These are phyloP conservation scores for Leishmania mexicana DNA, from an alignment of 208 protist genomes.

Conservation along the genomic window DNA sequence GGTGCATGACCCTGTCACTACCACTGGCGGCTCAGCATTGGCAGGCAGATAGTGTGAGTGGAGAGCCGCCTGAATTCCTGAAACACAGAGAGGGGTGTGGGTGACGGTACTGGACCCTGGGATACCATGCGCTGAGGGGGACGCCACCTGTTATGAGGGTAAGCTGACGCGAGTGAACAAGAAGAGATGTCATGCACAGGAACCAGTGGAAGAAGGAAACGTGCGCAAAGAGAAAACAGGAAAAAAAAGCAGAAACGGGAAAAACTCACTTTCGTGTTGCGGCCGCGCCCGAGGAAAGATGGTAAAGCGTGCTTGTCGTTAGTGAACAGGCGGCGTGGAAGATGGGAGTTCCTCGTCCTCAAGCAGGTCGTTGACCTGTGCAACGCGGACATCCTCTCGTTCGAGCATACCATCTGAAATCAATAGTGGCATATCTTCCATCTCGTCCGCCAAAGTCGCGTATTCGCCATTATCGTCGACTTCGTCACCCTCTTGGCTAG, in stretches of 20 bases:
- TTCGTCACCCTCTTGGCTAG: constrained; percentile 29
- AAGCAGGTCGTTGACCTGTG: background rate
- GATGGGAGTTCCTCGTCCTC: constrained; percentile 24
- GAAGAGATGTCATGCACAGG: too few relatives aligned
- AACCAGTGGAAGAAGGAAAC: background rate
- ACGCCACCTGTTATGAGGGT: too few relatives aligned
- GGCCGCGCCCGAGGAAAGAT: background rate
- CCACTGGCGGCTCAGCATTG: too few relatives aligned
- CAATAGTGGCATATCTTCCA: constrained; percentile 4
- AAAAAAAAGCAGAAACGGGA: background rate
- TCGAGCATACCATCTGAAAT: background rate
- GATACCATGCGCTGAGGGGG: too few relatives aligned
- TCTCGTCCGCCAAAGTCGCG: constrained; percentile 9
- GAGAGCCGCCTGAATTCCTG: too few relatives aligned
- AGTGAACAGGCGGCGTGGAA: background rate
- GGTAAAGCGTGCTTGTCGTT: background rate
- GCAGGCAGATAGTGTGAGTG: background rate
- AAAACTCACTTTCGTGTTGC: background rate
- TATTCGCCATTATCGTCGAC: constrained; percentile 20
- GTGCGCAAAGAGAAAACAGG: background rate
- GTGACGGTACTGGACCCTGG: too few relatives aligned
- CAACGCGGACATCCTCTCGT: constrained; percentile 18
- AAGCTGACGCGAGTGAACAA: too few relatives aligned
- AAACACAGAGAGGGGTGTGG: too few relatives aligned
- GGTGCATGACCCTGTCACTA: background rate